A percentile compares a stretch with the other conserved stretches of the same genome.
These are phyloP conservation scores for Pleomassaria siparia DNA, from an alignment of 2,329 filamentous ascomycete species.

Conservation along the genomic window DNA sequence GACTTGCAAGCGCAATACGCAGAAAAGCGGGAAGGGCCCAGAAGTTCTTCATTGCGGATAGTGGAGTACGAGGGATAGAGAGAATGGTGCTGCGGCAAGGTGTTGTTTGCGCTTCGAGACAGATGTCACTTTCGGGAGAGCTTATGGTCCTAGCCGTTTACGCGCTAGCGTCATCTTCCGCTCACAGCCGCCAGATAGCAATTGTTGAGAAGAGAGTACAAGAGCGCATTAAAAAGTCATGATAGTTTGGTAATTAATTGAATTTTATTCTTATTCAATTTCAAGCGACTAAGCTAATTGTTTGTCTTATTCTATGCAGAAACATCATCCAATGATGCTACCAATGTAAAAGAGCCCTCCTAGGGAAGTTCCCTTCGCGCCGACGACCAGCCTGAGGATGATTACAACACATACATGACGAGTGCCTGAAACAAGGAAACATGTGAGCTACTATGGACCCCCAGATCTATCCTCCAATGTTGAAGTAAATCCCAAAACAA, in stretches of 20 bases:
- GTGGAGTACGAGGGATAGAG: not conserved
- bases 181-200: too few relatives aligned
- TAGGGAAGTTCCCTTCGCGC: not conserved
- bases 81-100: not conserved
- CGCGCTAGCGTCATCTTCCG: not conserved
- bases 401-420: not conserved
- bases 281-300: too few relatives aligned
- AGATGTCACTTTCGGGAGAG: conserved; percentile 16
- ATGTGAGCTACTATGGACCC: not conserved
- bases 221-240: too few relatives aligned
- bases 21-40: conserved; percentile 52
- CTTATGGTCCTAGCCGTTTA: not conserved
- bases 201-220: too few relatives aligned
- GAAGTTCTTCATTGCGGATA: conserved; percentile 46
- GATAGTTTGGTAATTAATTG: too few relatives aligned
- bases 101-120: conserved; percentile 9
- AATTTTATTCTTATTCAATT: too few relatives aligned
- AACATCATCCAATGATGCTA: too few relatives aligned
- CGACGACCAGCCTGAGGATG: not conserved
- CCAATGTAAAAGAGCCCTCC: not conserved
- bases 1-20: conserved; percentile 53
- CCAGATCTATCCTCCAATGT: not conserved
- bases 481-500: not conserved
- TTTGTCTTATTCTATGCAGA: too few relatives aligned
- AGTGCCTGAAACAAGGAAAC: not conserved